Conservation (phyloP, 768 basidiomycete genomes). For the Kwoniella mangroviensis region DNA sequence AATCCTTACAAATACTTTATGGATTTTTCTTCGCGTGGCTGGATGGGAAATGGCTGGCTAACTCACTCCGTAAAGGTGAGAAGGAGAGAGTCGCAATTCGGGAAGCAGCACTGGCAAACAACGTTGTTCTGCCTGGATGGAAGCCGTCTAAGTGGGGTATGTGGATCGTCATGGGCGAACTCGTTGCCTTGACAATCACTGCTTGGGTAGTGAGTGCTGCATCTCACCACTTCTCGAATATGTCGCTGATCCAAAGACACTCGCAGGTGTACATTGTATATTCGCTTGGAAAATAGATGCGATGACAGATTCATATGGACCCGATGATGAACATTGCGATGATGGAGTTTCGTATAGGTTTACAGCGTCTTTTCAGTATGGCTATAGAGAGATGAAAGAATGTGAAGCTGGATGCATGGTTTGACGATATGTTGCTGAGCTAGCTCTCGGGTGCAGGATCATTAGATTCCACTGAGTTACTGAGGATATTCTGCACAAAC, state of each 20-base stretch:
- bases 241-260: not conserved
- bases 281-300: conserved; percentile 13
- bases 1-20: conserved; percentile 23
- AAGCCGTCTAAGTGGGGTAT: conserved; percentile 3
- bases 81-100: conserved; percentile 13
- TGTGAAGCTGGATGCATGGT: no score
- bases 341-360: no score
- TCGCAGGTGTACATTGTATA: conserved; percentile 27
- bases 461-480: no score
- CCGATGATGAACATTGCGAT: no score
- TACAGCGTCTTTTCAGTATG: no score
- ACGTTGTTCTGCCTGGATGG: conserved; percentile 16
- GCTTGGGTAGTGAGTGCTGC: conserved; percentile 27
- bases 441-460: no score
- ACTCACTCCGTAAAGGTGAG: conserved; percentile 22
- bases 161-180: conserved; percentile 5
- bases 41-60: conserved; percentile 21
- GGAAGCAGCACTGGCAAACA: not conserved
- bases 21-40: conserved; percentile 22
- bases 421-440: no score
- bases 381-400: no score
- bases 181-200: conserved; percentile 19
- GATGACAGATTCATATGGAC: no score
- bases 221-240: not conserved
- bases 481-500: no score